Conservation (phyloP, 1,139 yeast genomes). For the Hanseniaspora sp. region DNA sequence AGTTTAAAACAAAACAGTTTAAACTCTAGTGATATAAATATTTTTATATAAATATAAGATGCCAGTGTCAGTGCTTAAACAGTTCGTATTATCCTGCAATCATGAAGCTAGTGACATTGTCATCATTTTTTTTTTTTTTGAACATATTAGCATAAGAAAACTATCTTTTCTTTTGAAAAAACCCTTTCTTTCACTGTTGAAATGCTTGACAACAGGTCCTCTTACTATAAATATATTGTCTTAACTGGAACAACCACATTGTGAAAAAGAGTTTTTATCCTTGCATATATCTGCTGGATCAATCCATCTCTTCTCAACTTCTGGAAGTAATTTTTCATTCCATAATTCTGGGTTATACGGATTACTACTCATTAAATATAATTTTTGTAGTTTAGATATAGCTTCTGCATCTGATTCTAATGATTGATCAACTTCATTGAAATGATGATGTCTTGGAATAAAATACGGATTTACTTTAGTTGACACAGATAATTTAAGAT, state of each 20-base stretch:
- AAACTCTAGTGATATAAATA: not conserved
- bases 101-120: too few relatives aligned
- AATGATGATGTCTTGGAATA: constrained; percentile 74
- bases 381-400: constrained; percentile 37
- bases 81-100: too few relatives aligned
- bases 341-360: constrained; percentile 52
- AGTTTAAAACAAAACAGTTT: too few relatives aligned
- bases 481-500: constrained; percentile 29
- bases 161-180: too few relatives aligned
- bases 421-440: constrained; percentile 65
- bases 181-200: too few relatives aligned
- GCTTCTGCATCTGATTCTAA: constrained; percentile 22
- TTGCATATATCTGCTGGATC: constrained; percentile 3
- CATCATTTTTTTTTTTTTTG: too few relatives aligned
- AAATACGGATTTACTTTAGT: constrained; percentile 58
- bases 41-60: too few relatives aligned
- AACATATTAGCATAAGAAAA: too few relatives aligned
- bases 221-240: not conserved
- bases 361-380: constrained; percentile 50
- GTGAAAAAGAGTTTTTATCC: constrained; percentile 1
- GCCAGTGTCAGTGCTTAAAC: too few relatives aligned
- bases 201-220: too few relatives aligned
- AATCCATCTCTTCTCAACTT: constrained; percentile 45
- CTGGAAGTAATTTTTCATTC: constrained; percentile 50
- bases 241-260: constrained; percentile 16